Evolutionary conservation across 225 moss, liverwort and hornwort species (phyloP), one percentile per base, ranked within the genome.

Genomic region (Rhytidiadelphus loreus): DNA sequence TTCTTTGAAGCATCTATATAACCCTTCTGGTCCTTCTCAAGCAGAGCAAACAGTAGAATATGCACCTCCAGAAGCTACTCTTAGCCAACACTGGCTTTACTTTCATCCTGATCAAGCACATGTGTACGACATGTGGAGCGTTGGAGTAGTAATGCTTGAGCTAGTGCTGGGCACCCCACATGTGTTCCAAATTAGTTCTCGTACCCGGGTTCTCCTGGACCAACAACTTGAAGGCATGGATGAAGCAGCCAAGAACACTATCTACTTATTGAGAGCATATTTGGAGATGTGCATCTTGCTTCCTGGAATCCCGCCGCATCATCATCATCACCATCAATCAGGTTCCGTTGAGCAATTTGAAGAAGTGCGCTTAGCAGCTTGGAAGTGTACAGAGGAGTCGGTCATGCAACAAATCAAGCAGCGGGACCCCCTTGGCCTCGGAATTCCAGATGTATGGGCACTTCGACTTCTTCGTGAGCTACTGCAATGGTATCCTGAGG

Each of bases 261-360:
- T 95, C 79, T 96, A 94, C 83, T 89, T 96, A 90, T 84, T 96
- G 82, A 93, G 96, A 86, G 96, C 95, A 43, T 96, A 95, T 86
- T 90, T 96, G 90, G 96, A 96, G 86, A 92, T 96, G 96, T 96
- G 96, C 91, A 96, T 96, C 85, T 92, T 96, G 83, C 93, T 96
- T 39, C 96, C 95, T 61, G 94, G 96, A 66, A 92, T 93, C 48
- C 94, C 96, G 72, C 93, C 93, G 74, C 95, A 95, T 50, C 93
- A 95, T 78, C 94, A 94, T 88, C 92, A 93, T 72, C 87, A 93
- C 80, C 92, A 94, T 87, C 91, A 92, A 62, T 87, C 92, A 79
- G 92, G 92, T n/a, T 92, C 93, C 74, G 46, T 89, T 68, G 93
- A 96, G 84, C 91, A 93, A 78, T 86, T 94, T 87, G 96, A 96